Percentiles rank a stretch among this genome's conserved stretches.
These are phyloP conservation scores for Daldinia sp. DNA, from an alignment of 2,329 filamentous ascomycete genomes.

Conservation along the genomic window DNA sequence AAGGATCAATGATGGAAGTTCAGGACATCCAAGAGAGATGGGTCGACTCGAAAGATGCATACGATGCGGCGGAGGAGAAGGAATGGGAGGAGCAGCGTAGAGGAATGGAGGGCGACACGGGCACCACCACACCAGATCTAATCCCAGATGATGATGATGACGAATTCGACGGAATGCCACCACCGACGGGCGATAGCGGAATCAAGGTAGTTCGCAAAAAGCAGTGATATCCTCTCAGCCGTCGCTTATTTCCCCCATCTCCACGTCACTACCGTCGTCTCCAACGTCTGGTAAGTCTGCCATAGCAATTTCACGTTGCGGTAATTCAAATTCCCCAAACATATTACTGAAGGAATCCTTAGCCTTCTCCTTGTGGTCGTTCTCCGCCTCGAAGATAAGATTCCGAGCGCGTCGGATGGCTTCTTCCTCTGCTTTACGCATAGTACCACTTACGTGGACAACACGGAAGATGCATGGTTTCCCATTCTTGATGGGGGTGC, in stretches of 20 bases:
- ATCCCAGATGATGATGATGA: conserved; percentile 49
- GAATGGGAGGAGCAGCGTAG: conserved; percentile 79
- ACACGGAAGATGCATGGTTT: conserved; percentile 82
- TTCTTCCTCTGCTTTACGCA: conserved; percentile 90
- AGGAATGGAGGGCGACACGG: conserved; percentile 49
- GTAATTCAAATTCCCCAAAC: conserved; percentile 45
- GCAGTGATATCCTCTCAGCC: conserved; percentile 55
- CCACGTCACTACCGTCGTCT: conserved; percentile 54
- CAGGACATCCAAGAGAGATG: conserved; percentile 94
- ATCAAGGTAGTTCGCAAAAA: conserved; percentile 76
- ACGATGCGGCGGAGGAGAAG: conserved; percentile 80
- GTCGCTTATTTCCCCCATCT: conserved; percentile 44
- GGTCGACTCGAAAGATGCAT: conserved; percentile 88
- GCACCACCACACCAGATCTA: conserved; percentile 47
- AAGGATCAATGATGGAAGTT: conserved; percentile 78
- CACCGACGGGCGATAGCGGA: conserved; percentile 62
- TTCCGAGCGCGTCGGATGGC: conserved; percentile 79
- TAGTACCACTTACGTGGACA: conserved; percentile 88
- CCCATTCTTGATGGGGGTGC: conserved; percentile 67
- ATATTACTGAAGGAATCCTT: conserved; percentile 51
- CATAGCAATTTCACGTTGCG: conserved; percentile 31
- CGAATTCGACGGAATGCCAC: conserved; percentile 62
- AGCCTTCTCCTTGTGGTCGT: conserved; percentile 44
- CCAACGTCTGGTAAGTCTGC: conserved; percentile 55
- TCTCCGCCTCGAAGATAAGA: conserved; percentile 73